These are phyloP conservation scores for Lecanosticta acicola DNA, from an alignment of 2,329 filamentous ascomycete genomes.

Conservation along the genomic window DNA sequence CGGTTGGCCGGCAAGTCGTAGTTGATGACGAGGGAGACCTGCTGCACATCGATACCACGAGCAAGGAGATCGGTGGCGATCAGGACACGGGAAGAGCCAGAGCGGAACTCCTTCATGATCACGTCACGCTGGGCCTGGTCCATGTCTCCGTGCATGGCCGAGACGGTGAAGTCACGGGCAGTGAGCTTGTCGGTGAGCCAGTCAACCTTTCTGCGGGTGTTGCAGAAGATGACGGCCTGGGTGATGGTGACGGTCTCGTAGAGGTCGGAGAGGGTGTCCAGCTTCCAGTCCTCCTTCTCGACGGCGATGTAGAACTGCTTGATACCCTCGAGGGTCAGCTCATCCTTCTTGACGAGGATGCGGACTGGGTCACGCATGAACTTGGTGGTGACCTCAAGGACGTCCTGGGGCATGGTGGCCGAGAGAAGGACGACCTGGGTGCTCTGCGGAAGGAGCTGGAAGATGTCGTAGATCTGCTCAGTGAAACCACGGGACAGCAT, in stretches of 20 bases:
- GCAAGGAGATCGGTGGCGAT: conserved; percentile 97
- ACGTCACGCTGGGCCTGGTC: conserved; percentile 95
- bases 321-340: conserved; percentile 98
- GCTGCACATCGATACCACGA: conserved; percentile 99
- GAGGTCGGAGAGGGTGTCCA: conserved; percentile 95
- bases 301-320: conserved; percentile 99
- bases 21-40: conserved; percentile 99
- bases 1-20: conserved; percentile 98
- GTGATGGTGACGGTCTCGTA: conserved; percentile 99
- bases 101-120: conserved; percentile 99
- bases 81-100: conserved; percentile 94
- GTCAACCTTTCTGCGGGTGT: conserved; percentile 99
- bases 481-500: conserved; percentile 99
- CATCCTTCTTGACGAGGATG: conserved; percentile 99
- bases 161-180: conserved; percentile 95
- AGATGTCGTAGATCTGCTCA: conserved; percentile 99
- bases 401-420: conserved; percentile 97
- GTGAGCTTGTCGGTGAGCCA: conserved; percentile 99
- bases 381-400: conserved; percentile 98
- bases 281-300: conserved; percentile 99
- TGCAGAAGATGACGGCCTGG: conserved; percentile 99
- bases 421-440: conserved; percentile 98
- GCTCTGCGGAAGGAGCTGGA: conserved; percentile 94
- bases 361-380: conserved; percentile 99
- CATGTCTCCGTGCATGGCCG: conserved; percentile 99